Percentiles rank a stretch among this genome's conserved stretches.
phyloP scores from a whole-genome alignment of 257 asterid genomes.

The Phtheirospermum japonicum region DNA sequence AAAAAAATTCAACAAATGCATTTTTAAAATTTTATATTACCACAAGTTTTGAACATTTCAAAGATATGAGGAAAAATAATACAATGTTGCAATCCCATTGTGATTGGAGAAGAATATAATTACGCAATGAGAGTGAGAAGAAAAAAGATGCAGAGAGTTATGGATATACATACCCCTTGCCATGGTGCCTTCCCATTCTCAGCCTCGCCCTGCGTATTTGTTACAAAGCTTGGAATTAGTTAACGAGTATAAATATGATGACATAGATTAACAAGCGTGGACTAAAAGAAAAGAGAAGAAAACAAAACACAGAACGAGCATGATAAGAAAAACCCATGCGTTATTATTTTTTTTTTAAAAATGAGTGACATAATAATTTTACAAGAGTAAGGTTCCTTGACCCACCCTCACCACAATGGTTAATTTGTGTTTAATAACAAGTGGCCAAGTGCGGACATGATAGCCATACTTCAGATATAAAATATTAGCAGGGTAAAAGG shows the following conservation, averaged over 20 bases:
- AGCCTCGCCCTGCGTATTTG: conserved; percentile 64
- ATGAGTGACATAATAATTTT: not conserved
- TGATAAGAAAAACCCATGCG: not conserved
- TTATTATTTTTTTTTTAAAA: not conserved
- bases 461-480: not conserved
- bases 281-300: not conserved
- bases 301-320: not conserved
- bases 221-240: conserved; percentile 25
- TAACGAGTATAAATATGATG: not conserved
- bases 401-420: no score
- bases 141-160: conserved; percentile 6
- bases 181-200: conserved; percentile 87
- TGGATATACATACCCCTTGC: conserved; percentile 79
- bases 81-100: conserved; percentile 4
- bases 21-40: not conserved
- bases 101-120: not conserved
- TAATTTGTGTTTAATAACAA: not conserved
- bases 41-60: not conserved
- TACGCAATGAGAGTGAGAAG: not conserved
- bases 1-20: no score
- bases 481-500: conserved; percentile 2
- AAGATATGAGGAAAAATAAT: not conserved
- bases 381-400: not conserved
- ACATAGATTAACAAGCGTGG: not conserved
- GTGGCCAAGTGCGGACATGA: not conserved